phyloP scores from a whole-genome alignment of 2,329 filamentous ascomycete genomes.

The Fusarium sp. region DNA sequence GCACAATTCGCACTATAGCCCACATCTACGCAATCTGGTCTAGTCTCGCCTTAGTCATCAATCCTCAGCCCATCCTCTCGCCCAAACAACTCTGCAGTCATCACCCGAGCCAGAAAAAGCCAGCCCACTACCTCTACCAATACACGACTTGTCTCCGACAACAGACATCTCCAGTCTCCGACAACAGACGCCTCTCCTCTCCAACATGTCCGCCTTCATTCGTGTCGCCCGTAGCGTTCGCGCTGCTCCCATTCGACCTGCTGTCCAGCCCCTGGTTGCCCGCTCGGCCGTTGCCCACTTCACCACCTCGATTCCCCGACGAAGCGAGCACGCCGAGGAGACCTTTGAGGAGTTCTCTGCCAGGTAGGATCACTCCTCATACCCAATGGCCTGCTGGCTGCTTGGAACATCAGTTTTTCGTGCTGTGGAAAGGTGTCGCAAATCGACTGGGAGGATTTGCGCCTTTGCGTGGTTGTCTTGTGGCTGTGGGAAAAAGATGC shows the following conservation, averaged over 20 bases:
- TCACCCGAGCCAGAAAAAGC: slow-evolving; percentile 43
- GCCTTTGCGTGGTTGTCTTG: slow-evolving; percentile 10
- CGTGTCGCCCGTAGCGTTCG: slow-evolving; percentile 77
- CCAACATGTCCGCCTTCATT: slow-evolving; percentile 75
- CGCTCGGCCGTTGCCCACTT: slow-evolving; percentile 67
- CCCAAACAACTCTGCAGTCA: slow-evolving; percentile 46
- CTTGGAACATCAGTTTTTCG: not conserved
- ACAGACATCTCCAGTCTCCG: slow-evolving; percentile 35
- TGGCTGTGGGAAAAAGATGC: slow-evolving; percentile 38
- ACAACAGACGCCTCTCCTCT: slow-evolving; percentile 33
- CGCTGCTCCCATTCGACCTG: slow-evolving; percentile 67
- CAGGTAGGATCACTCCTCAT: slow-evolving; percentile 70
- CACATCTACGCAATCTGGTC: slow-evolving; percentile 37
- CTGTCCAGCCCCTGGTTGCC: slow-evolving; percentile 64
- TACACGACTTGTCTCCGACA: slow-evolving; percentile 24
- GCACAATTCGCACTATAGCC: slow-evolving; percentile 44
- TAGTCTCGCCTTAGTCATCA: slow-evolving; percentile 48
- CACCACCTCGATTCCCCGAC: slow-evolving; percentile 68
- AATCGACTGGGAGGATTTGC: not conserved
- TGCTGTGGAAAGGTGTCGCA: not conserved
- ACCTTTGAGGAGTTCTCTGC: slow-evolving; percentile 99
- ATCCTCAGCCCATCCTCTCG: slow-evolving; percentile 44
- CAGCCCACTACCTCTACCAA: slow-evolving; percentile 39
- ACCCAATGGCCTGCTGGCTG: slow-evolving; percentile 28
- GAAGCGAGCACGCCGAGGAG: slow-evolving; percentile 83